phyloP scores from a whole-genome alignment of 1,284 basidiomycete species.

The Cryptococcus sp. region DNA sequence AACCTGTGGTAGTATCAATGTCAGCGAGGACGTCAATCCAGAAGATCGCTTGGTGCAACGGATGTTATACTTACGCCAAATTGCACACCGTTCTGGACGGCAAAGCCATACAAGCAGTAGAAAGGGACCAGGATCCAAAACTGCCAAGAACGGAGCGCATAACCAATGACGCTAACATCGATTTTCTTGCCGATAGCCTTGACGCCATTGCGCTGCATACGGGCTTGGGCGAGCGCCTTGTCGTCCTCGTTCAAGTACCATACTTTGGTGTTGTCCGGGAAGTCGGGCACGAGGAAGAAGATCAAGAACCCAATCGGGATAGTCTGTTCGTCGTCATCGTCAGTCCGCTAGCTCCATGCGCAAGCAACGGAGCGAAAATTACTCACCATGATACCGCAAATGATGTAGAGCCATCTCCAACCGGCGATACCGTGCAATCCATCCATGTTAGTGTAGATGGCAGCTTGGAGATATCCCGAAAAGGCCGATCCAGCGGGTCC shows the following conservation, averaged over 20 bases:
- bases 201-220: slow-evolving; percentile 11
- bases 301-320: slow-evolving; percentile 17
- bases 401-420: slow-evolving; percentile 37
- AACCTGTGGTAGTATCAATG: neutral
- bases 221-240: slow-evolving; percentile 12
- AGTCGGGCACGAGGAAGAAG: slow-evolving; percentile 29
- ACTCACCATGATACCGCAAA: slow-evolving; percentile 21
- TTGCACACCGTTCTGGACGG: slow-evolving; percentile 15
- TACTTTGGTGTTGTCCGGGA: slow-evolving; percentile 24
- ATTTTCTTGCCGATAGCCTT: slow-evolving; percentile 7
- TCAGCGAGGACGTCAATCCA: too few relatives aligned
- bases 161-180: slow-evolving; percentile 4
- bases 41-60: too few relatives aligned
- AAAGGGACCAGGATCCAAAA: slow-evolving; percentile 19
- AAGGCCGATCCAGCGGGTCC: slow-evolving; percentile 37
- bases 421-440: slow-evolving; percentile 31
- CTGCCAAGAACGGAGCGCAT: slow-evolving; percentile 15
- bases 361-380: neutral
- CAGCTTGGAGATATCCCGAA: slow-evolving; percentile 32
- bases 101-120: slow-evolving; percentile 21
- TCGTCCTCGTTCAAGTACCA: slow-evolving; percentile 29
- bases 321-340: slow-evolving; percentile 5
- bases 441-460: slow-evolving; percentile 29
- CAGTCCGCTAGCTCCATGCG: too few relatives aligned
- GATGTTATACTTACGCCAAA: neutral